Percentiles rank a stretch among this genome's conserved stretches.
These are phyloP conservation scores for Diplotaxis tenuifolia DNA, from an alignment of 345 rosid species.

Conservation along the genomic window DNA sequence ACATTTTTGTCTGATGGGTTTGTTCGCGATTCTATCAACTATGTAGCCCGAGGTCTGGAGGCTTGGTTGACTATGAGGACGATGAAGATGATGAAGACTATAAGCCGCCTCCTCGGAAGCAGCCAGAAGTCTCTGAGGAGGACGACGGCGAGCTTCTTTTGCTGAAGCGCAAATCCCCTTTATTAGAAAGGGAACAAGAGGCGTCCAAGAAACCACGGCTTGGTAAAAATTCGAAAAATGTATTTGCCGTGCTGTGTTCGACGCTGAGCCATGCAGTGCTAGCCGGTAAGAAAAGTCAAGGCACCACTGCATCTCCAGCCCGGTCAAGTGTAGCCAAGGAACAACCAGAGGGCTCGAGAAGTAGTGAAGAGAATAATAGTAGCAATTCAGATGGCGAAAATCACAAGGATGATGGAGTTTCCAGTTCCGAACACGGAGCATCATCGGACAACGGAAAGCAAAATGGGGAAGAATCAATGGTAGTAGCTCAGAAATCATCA, in stretches of 20 bases:
- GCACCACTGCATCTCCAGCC: conserved; percentile 26
- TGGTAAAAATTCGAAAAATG: conserved; percentile 56
- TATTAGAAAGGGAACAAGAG: conserved; percentile 64
- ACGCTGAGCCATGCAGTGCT: conserved; percentile 83
- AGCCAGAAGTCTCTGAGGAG: conserved; percentile 53
- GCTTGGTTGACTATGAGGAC: conserved; percentile 96
- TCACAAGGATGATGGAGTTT: conserved; percentile 54
- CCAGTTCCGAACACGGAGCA: conserved; percentile 61
- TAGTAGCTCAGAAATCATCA: conserved; percentile 70
- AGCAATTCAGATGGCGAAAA: conserved; percentile 52
- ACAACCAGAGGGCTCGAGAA: conserved; percentile 38
- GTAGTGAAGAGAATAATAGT: conserved; percentile 33
- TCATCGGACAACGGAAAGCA: conserved; percentile 34
- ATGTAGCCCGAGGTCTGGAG: conserved; percentile 65
- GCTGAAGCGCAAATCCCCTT: conserved; percentile 65
- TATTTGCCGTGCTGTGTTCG: conserved; percentile 78
- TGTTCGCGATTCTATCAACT: not conserved
- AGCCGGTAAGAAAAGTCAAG: conserved; percentile 57
- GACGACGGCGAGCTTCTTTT: conserved; percentile 65
- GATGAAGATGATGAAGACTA: conserved; percentile 96
- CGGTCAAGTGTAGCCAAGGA: conserved; percentile 26
- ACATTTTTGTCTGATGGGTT: conserved; percentile 5
- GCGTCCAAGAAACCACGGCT: conserved; percentile 58
- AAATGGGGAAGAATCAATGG: conserved; percentile 57
- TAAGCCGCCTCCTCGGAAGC: conserved; percentile 86